A percentile compares a stretch with the other conserved stretches of the same genome.
These are phyloP conservation scores for Coemansia furcata DNA, from an alignment of 192 early-diverging fungal genomes.

Conservation along the genomic window DNA sequence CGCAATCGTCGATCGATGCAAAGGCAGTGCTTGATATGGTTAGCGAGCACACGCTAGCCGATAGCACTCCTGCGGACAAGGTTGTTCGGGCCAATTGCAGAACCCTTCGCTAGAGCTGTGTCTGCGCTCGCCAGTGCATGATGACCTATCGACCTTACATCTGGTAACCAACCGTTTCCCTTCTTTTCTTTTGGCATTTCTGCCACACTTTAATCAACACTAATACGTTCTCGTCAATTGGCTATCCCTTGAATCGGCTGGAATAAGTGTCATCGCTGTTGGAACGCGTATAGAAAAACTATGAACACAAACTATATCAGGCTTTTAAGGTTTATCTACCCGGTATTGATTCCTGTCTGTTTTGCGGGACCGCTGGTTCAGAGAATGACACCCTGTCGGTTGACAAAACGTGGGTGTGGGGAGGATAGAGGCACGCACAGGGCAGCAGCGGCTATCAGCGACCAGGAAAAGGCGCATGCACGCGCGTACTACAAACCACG, in stretches of 20 bases:
- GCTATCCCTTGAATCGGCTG: not conserved
- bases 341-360: not conserved
- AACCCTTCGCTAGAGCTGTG: conserved; percentile 26
- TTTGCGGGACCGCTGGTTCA: not conserved
- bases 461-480: not conserved
- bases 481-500: no score
- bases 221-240: not conserved
- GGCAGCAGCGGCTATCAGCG: not conserved
- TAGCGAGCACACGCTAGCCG: conserved; percentile 32
- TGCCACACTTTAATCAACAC: not conserved
- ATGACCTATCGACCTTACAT: not conserved
- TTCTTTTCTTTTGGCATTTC: not conserved
- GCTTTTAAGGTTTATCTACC: no score
- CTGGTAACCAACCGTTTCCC: no score
- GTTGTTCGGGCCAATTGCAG: conserved; percentile 44
- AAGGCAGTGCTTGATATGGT: conserved; percentile 35
- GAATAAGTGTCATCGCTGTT: not conserved
- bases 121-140: not conserved
- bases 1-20: conserved; percentile 79
- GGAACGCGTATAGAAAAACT: not conserved
- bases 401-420: not conserved
- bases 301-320: no score
- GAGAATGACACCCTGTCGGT: not conserved
- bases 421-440: not conserved
- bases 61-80: conserved; percentile 37